Evolutionary conservation across 192 early-diverging fungal species (phyloP).

Genomic region (Cetraspora pellucida): DNA sequence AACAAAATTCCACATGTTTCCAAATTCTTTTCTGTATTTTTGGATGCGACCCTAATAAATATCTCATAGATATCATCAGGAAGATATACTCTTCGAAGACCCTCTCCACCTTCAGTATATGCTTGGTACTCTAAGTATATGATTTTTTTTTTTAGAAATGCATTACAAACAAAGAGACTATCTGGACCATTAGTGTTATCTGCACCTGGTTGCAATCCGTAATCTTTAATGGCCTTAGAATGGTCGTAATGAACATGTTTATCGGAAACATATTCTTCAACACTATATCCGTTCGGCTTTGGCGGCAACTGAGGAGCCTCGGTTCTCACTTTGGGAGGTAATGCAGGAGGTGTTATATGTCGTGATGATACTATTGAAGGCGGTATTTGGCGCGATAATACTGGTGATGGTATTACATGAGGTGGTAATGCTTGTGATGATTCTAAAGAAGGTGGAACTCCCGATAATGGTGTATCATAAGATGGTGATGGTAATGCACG

Average conservation of each 20-base stretch:
- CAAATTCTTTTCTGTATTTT: slow-evolving; percentile 76
- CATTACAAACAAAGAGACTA: not conserved
- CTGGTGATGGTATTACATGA: too few relatives aligned
- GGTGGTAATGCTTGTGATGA: not conserved
- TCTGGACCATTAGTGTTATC: not conserved
- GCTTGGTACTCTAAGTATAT: slow-evolving; percentile 1
- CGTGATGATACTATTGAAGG: not conserved
- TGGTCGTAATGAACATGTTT: not conserved
- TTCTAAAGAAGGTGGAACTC: not conserved
- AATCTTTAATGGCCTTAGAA: not conserved
- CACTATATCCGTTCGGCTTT: not conserved
- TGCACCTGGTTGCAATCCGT: not conserved
- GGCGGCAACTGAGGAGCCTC: slow-evolving; percentile 13
- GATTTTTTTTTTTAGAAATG: too few relatives aligned
- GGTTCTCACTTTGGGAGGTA: slow-evolving; percentile 21
- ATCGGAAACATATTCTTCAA: too few relatives aligned
- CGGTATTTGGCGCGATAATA: not conserved
- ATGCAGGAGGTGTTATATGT: not conserved
- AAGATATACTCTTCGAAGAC: slow-evolving; percentile 67
- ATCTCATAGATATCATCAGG: slow-evolving; percentile 66
- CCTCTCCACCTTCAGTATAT: slow-evolving; percentile 37
- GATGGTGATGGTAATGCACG: not conserved
- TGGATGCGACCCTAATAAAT: slow-evolving; percentile 70
- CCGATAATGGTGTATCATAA: not conserved
- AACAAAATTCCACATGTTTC: slow-evolving; percentile 89